phyloP scores from a whole-genome alignment of 805 yeast genomes.

The Candida coleopterorum region DNA sequence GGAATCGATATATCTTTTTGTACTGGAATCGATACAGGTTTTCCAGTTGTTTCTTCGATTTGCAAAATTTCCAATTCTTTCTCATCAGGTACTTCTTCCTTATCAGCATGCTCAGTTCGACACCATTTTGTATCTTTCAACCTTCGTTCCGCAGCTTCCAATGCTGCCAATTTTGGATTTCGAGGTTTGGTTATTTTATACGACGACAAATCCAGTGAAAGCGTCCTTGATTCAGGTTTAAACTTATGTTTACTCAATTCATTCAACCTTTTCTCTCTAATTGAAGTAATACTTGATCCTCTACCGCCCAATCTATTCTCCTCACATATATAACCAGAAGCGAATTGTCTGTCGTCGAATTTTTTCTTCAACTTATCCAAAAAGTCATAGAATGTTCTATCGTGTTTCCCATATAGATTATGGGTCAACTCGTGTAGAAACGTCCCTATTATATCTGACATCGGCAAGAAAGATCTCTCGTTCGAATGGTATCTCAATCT shows the following conservation, averaged over 20 bases:
- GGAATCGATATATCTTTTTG: neutral
- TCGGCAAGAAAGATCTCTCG: conserved; percentile 51
- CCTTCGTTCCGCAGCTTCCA: conserved; percentile 63
- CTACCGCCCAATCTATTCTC: conserved; percentile 41
- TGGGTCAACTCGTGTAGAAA: conserved; percentile 88
- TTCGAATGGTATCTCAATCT: conserved; percentile 61
- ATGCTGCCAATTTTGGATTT: conserved; percentile 40
- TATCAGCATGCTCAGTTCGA: conserved; percentile 15
- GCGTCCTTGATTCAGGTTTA: conserved; percentile 34
- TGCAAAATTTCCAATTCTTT: conserved; percentile 41
- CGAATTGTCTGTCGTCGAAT: conserved; percentile 39
- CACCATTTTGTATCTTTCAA: conserved; percentile 51
- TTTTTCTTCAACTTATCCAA: conserved; percentile 58
- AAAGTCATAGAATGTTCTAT: conserved; percentile 59
- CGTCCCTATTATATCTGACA: conserved; percentile 69
- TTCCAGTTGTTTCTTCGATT: conserved; percentile 10
- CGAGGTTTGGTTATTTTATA: conserved; percentile 1
- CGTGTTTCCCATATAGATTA: conserved; percentile 76
- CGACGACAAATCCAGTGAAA: conserved; percentile 15
- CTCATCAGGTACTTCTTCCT: conserved; percentile 35
- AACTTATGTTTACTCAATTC: conserved; percentile 37
- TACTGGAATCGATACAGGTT: neutral
- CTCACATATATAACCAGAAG: conserved; percentile 42
- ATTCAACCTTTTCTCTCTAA: conserved; percentile 37
- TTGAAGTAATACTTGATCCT: conserved; percentile 11